Base-by-base conservation (phyloP, 768 basidiomycete species). In the Steccherinum ochraceum region DNA sequence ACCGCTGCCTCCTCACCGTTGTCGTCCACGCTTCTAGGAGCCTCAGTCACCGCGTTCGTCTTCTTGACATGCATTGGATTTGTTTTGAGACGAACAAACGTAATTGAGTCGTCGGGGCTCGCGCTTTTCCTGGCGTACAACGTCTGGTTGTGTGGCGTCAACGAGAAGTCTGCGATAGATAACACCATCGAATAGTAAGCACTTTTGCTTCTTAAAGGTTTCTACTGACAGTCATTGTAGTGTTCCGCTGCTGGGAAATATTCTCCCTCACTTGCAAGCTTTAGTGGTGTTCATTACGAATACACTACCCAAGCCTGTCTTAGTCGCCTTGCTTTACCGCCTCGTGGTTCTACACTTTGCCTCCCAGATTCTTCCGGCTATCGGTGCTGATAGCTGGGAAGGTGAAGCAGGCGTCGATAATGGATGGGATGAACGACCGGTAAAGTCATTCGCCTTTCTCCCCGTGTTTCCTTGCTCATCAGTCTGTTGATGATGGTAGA, bases 1-100 rank as follows among this genome's bases (percentile, higher is more conserved):
- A 77, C 84, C 2, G 87, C 87, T 4, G 86, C 91, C 4, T 78
- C 84, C 7, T 88, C 90, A 0, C 89, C 93, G 7, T 73, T 95
- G 25, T 88, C 92, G 10, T 89, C 93, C 1, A 94, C 93, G 2
- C 72, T 97, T 10, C 74, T 97, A 16, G 94, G 94, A 2, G 86
- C 85, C 2, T 89, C 91, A 2, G 70, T 95, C 52, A 92, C 93
- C 0, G 83, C 91, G 10, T 86, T 95, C 62, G 67, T 95, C 24
- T 97, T 96, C 69, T 75, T 96, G 40, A 93, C 93, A 1, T 75
- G 89, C 58, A 95, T 97, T 56, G 94, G 94, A 4, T 94, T 97
- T 66, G 82, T 81, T 5, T 67, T 93, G 55, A 81, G 91, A 49
- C 78, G 90, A 47, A 95, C 93, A 40, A 95, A 95, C 60, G 87